Base-by-base conservation (phyloP, 441 rosid species). In the Syzygium malaccense region DNA sequence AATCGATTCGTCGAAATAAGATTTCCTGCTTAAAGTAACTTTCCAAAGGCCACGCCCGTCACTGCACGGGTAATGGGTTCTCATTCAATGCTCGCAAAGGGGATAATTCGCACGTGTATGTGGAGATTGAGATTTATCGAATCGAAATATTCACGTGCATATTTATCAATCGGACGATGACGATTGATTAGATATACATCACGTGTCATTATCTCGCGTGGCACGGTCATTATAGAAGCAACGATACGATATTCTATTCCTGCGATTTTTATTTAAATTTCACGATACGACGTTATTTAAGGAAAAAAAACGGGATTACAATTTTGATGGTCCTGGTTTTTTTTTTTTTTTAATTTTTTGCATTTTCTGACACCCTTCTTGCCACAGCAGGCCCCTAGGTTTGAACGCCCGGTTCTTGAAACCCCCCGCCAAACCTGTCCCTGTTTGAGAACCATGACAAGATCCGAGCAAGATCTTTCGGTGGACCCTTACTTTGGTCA, bases 161-260 rank as follows among this genome's bases (percentile, higher is more conserved):
- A 11, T 71, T 23, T 20, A 12, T 20, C 4, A 2, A 14, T 53
- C 5, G 23, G 23, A 30, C 3, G 23, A 62, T 8, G 20, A 15
- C 12, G 8, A 8, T 2, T 30, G 23, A 30, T 30, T 15, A 15
- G 41, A 30, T n/a, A 1, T 53, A 14, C 15, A 53, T 53, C 18
- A 14, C 55, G 55, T 14, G 55, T n/a, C 10, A 2, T n/a, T 0
- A n/a, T n/a, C 2, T 62, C 1, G 4, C 3, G 0, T 6, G 7
- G n/a, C 23, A 13, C 9, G 68, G n/a, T 30, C 11, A 15, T 4
- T 64, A 2, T 30, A 64, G 17, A 12, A 20, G 26, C 23, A 20
- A 9, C 4, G 15, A 37, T 28, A 13, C 6, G 6, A 37, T 71
- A 71, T 71, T 12, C 3, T 23, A 23, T 37, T 37, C 28, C 23